These are phyloP conservation scores for Plasmodium vivax DNA, from an alignment of 169 alveolate genomes.

Conservation along the genomic window DNA sequence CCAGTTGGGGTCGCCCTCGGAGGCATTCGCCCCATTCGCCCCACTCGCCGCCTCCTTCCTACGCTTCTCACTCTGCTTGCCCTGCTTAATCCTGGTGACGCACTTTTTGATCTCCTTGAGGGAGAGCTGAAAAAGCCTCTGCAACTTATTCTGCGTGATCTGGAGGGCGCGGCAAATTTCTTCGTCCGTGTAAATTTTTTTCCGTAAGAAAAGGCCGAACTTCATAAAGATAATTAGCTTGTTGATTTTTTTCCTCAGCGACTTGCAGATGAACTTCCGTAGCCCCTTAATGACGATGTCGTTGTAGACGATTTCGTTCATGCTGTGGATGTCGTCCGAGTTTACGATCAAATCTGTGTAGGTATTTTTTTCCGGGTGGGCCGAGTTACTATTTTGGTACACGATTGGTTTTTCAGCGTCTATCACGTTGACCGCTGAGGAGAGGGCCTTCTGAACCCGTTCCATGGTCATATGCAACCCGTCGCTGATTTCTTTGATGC, in stretches of 20 bases:
- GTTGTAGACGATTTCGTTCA: slow-evolving; percentile 63
- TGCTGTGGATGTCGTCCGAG: slow-evolving; percentile 72
- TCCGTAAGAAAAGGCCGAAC: slow-evolving; percentile 57
- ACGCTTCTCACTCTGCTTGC: too few species aligned
- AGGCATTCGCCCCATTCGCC: neutral
- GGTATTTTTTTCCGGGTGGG: slow-evolving; percentile 66
- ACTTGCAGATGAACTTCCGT: slow-evolving; percentile 57
- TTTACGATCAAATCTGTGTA: slow-evolving; percentile 73
- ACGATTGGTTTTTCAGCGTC: slow-evolving; percentile 70
- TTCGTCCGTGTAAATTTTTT: slow-evolving; percentile 43
- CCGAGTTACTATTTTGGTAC: slow-evolving; percentile 42
- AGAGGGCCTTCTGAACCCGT: slow-evolving; percentile 29
- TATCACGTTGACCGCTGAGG: slow-evolving; percentile 40
- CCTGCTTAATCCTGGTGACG: slow-evolving; percentile 9
- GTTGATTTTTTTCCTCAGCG: slow-evolving; percentile 49
- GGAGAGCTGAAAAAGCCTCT: slow-evolving; percentile 39
- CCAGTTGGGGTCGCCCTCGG: slow-evolving; percentile 4
- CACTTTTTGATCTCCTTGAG: slow-evolving; percentile 53
- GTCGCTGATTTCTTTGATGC: slow-evolving; percentile 53
- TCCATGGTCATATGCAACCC: slow-evolving; percentile 37
- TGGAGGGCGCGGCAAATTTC: slow-evolving; percentile 47
- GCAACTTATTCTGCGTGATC: slow-evolving; percentile 40
- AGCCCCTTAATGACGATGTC: slow-evolving; percentile 63
- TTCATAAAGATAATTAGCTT: slow-evolving; percentile 72
- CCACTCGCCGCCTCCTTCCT: too few species aligned